Conservation (phyloP, 768 basidiomycete species). For the Ramaria sp. region DNA sequence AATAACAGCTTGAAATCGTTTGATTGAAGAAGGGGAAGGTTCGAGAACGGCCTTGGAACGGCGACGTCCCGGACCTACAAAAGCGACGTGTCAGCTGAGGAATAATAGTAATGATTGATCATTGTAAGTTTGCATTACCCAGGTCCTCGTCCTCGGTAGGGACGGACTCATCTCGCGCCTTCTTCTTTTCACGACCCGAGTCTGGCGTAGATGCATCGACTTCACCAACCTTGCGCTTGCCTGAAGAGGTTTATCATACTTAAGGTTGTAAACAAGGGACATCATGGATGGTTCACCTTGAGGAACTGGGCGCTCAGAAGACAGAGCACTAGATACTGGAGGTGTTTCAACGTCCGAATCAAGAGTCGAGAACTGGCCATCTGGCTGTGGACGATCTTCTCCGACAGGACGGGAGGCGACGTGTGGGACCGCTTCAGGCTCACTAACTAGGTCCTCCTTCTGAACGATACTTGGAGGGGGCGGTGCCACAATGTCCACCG, state of each 20-base stretch:
- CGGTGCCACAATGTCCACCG: conserved; percentile 1
- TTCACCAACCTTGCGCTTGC: conserved; percentile 56
- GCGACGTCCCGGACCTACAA: background rate
- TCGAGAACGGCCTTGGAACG: conserved; percentile 2
- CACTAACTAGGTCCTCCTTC: conserved; percentile 6
- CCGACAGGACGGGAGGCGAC: background rate
- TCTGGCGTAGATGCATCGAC: conserved; percentile 32
- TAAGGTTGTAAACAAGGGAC: background rate
- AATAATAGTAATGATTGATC: too few species aligned
- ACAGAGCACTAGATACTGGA: background rate
- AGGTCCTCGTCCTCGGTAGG: conserved; percentile 54
- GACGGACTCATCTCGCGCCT: conserved; percentile 57
- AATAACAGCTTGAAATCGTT: conserved; percentile 75
- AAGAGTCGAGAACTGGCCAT: background rate
- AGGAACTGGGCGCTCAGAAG: background rate
- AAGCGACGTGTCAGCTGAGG: background rate
- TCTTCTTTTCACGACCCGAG: conserved; percentile 43
- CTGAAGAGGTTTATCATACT: background rate
- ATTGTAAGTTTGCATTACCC: conserved; percentile 13
- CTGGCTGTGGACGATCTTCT: background rate
- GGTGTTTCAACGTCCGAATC: background rate
- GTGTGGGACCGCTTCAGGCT: conserved; percentile 3
- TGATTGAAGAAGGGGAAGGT: conserved; percentile 18
- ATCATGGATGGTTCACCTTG: background rate
- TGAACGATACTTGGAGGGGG: background rate